Conservation (phyloP, 1,139 yeast species). For the Hyphopichia wangnamkhiaoensis region DNA sequence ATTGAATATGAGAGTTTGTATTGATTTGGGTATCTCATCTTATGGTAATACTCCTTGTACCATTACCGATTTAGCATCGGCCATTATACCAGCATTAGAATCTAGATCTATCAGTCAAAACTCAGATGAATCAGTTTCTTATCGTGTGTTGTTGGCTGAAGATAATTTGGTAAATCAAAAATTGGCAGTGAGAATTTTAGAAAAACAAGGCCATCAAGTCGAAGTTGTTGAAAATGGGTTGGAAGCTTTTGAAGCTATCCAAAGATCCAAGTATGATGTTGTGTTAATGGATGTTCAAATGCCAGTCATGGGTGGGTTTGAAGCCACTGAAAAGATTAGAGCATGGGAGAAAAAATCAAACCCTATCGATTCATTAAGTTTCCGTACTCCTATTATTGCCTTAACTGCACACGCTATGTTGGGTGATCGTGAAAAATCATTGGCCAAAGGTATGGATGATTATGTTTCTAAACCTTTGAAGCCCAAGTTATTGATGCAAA, state of each 20-base stretch:
- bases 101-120: slow-evolving; percentile 78
- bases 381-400: slow-evolving; percentile 83
- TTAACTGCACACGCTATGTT: slow-evolving; percentile 91
- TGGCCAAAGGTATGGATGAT: slow-evolving; percentile 90
- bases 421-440: slow-evolving; percentile 83
- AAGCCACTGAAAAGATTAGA: slow-evolving; percentile 81
- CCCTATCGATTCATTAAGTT: slow-evolving; percentile 65
- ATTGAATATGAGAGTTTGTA: slow-evolving; percentile 76
- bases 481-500: slow-evolving; percentile 78
- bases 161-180: slow-evolving; percentile 87
- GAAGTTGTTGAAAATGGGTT: slow-evolving; percentile 85
- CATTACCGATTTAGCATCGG: slow-evolving; percentile 77
- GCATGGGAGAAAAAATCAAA: slow-evolving; percentile 84
- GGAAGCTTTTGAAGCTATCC: slow-evolving; percentile 78
- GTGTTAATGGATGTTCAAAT: slow-evolving; percentile 92
- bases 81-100: slow-evolving; percentile 81
- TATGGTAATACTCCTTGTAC: slow-evolving; percentile 89
- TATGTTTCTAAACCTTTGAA: slow-evolving; percentile 84
- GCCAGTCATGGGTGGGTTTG: slow-evolving; percentile 96
- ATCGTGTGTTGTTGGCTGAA: slow-evolving; percentile 77
- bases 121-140: slow-evolving; percentile 75
- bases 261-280: slow-evolving; percentile 68
- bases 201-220: slow-evolving; percentile 79
- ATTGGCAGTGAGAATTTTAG: slow-evolving; percentile 77
- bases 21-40: slow-evolving; percentile 83